A percentile compares a stretch with the other conserved stretches of the same genome.
Conservation (phyloP, 2,329 filamentous ascomycete species). For the Trichothecium sympodiale region DNA sequence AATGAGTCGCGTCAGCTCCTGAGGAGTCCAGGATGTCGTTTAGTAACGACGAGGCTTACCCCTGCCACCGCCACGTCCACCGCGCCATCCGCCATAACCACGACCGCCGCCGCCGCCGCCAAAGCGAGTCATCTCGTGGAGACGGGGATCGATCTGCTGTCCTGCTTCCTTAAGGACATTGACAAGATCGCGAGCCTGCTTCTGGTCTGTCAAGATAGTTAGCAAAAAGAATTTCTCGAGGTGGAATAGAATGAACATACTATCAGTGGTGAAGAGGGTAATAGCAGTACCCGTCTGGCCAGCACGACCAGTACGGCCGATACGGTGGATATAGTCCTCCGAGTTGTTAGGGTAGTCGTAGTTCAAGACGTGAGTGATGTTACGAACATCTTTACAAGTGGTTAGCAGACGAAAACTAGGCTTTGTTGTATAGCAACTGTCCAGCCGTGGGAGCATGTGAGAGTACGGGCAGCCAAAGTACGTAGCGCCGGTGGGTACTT, state of each 20-base stretch:
- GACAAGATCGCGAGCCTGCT: conserved; percentile 94
- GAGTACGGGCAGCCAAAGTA: background rate
- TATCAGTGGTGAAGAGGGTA: conserved; percentile 98
- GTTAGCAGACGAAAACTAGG: conserved; percentile 61
- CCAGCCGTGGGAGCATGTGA: conserved; percentile 28
- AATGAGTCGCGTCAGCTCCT: conserved; percentile 23
- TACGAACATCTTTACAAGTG: conserved; percentile 89
- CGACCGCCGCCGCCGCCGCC: conserved; percentile 71
- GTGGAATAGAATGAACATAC: conserved; percentile 47
- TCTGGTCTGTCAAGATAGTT: conserved; percentile 53
- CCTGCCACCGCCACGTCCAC: conserved; percentile 45
- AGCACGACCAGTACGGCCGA: conserved; percentile 91
- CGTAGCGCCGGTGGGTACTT: conserved; percentile 17
- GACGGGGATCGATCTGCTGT: conserved; percentile 92
- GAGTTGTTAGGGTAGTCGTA: conserved; percentile 99
- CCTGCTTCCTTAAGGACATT: conserved; percentile 89
- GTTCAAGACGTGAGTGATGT: conserved; percentile 99
- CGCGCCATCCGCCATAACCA: conserved; percentile 60
- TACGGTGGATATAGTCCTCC: conserved; percentile 96
- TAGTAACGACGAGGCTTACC: conserved; percentile 31
- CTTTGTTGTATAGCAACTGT: conserved; percentile 49
- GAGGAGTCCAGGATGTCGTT: conserved; percentile 16
- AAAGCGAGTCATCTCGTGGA: conserved; percentile 92
- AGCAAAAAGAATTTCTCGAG: conserved; percentile 12
- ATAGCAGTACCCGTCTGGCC: conserved; percentile 93